phyloP scores from a whole-genome alignment of 441 rosid genomes.

The Populus hybrid region DNA sequence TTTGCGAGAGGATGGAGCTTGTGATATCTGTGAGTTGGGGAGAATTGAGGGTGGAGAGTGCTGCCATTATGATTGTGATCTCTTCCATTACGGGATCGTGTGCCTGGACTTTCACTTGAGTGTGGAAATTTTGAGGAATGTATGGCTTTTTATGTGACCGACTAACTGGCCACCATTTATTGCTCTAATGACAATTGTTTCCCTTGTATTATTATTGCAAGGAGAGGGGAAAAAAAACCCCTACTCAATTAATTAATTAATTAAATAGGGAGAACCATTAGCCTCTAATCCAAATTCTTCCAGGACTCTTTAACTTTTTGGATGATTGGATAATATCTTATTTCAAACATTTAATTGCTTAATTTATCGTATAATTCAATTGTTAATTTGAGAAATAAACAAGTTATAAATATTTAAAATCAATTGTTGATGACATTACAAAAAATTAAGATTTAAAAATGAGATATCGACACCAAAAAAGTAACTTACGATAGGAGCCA shows the following conservation, averaged over 20 bases:
- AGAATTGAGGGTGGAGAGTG: constrained; percentile 58
- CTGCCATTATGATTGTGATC: constrained; percentile 44
- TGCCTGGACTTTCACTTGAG: constrained; percentile 7
- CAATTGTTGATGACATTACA: too few relatives aligned
- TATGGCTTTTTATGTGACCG: constrained; percentile 13
- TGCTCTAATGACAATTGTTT: background rate
- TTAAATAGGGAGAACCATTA: background rate
- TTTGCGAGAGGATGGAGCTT: constrained; percentile 41
- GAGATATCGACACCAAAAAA: background rate
- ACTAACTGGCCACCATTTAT: background rate
- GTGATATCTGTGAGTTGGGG: constrained; percentile 49
- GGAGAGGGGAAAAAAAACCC: accelerated
- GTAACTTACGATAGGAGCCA: too few relatives aligned
- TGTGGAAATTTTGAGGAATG: constrained; percentile 13
- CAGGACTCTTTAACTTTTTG: background rate
- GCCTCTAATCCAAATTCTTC: background rate
- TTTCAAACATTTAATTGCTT: background rate
- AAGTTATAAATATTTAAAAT: too few relatives aligned
- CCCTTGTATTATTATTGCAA: background rate
- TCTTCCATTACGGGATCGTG: constrained; percentile 55
- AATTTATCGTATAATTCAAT: background rate
- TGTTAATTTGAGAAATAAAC: background rate
- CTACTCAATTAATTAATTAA: background rate
- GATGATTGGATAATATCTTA: background rate
- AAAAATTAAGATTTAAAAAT: too few relatives aligned